These are phyloP conservation scores for Trichoderma asperelloides DNA, from an alignment of 495 filamentous ascomycete species.

Conservation along the genomic window DNA sequence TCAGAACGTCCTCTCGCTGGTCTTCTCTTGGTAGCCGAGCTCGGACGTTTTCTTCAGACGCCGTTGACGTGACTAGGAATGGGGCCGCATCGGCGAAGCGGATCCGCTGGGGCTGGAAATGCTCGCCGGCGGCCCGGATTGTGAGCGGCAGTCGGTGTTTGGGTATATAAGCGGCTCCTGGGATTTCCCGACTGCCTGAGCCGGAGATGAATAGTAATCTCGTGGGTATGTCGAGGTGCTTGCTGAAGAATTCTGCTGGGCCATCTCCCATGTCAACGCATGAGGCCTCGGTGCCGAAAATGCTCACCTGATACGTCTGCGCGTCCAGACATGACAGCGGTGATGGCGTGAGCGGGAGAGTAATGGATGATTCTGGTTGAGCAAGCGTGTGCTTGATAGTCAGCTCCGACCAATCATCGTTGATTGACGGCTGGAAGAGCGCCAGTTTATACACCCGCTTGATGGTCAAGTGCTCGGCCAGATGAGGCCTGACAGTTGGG, in stretches of 20 bases:
- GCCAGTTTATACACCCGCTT: neutral
- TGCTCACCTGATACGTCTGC: neutral
- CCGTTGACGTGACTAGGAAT: neutral
- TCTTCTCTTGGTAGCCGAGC: neutral
- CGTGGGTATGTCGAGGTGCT: neutral
- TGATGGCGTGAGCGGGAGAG: neutral
- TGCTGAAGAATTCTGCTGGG: constrained; percentile 2
- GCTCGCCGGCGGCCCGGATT: neutral
- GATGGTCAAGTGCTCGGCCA: neutral
- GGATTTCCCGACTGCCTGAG: neutral
- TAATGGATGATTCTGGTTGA: neutral
- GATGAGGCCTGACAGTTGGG: neutral
- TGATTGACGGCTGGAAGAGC: constrained; percentile 1
- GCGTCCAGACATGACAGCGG: neutral
- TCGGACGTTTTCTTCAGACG: neutral
- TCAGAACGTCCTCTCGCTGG: neutral
- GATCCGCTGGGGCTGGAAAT: neutral
- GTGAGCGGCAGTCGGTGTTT: neutral
- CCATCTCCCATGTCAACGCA: neutral
- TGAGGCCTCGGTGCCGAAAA: neutral
- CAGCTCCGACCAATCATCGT: neutral
- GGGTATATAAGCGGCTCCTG: neutral
- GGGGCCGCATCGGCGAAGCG: neutral
- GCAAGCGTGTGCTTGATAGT: neutral
- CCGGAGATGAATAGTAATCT: neutral